These are phyloP conservation scores for Salinomyces thailandicus DNA, from an alignment of 2,329 filamentous ascomycete genomes.

Conservation along the genomic window DNA sequence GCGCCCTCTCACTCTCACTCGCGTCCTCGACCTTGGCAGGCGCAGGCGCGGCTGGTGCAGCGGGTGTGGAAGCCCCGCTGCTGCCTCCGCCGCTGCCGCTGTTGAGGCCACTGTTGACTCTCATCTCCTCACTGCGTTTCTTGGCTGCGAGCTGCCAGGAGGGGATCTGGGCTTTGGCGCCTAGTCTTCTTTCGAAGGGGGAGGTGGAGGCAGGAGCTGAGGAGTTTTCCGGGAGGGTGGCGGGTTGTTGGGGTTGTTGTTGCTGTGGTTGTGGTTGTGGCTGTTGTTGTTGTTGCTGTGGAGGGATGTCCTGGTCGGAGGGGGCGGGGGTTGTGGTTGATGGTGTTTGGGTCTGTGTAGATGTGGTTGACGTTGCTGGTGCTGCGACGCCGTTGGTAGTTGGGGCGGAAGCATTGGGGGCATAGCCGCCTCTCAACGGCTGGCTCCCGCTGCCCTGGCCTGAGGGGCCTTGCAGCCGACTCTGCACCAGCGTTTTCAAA, in stretches of 20 bases:
- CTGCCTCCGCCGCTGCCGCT: too few species aligned
- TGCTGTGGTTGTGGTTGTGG: not conserved
- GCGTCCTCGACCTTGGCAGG: too few species aligned
- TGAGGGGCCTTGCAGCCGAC: constrained; percentile 38
- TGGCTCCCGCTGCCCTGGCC: constrained; percentile 4
- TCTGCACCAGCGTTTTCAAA: constrained; percentile 73
- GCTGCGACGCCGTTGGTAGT: constrained; percentile 3
- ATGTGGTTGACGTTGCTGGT: not conserved
- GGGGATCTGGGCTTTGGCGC: constrained; percentile 36
- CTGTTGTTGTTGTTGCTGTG: not conserved
- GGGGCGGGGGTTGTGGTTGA: not conserved
- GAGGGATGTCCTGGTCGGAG: not conserved
- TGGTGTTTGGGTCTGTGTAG: not conserved
- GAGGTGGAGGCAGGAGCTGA: constrained; percentile 8
- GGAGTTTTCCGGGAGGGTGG: constrained; percentile 7
- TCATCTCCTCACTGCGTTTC: constrained; percentile 37
- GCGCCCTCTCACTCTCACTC: too few species aligned
- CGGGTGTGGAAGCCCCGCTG: too few species aligned
- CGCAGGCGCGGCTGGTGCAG: too few species aligned
- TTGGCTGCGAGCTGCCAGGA: constrained; percentile 45
- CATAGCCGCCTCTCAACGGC: constrained; percentile 1
- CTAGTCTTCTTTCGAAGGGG: constrained; percentile 7
- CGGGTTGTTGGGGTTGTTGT: constrained; percentile 6
- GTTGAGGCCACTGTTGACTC: too few species aligned
- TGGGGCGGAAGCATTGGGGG: not conserved